Percentiles rank a stretch among this genome's conserved stretches.
Conservation (phyloP, 208 protist species). For the Leishmania amazonensis region DNA sequence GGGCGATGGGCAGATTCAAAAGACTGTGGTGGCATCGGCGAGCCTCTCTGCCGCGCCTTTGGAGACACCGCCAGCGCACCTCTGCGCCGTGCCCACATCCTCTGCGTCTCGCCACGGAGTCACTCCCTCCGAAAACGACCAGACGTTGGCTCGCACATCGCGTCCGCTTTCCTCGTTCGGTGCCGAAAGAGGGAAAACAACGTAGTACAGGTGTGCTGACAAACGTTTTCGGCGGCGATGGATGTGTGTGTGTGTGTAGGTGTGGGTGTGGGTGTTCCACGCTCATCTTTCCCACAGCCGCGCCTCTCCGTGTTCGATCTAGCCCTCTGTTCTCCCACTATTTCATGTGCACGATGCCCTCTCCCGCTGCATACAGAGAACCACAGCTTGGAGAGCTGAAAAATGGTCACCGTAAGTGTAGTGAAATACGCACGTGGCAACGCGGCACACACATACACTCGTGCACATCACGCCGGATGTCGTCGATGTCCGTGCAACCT, state of each 20-base stretch:
- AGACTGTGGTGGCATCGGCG: not conserved
- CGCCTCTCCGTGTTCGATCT: not conserved
- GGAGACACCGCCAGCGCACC: slow-evolving; percentile 33
- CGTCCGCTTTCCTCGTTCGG: not conserved
- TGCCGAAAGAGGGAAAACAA: not conserved
- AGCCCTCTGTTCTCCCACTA: not conserved
- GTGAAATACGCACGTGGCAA: not conserved
- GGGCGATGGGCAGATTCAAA: not conserved
- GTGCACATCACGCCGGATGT: not conserved
- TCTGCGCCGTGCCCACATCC: slow-evolving; percentile 25
- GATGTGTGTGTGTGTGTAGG: not conserved
- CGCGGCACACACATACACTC: not conserved
- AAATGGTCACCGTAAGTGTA: not conserved
- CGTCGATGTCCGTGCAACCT: not conserved
- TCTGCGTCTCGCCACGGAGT: slow-evolving; percentile 1
- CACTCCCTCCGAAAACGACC: not conserved
- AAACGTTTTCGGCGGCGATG: not conserved
- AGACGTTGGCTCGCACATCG: not conserved
- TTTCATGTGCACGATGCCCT: not conserved
- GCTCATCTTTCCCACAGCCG: not conserved
- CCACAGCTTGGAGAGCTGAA: not conserved
- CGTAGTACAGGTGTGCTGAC: not conserved
- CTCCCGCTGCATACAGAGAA: not conserved
- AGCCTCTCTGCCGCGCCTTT: not conserved
- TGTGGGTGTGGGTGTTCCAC: not conserved